These are phyloP conservation scores for Atalantia buxifolia DNA, from an alignment of 345 rosid species.

Conservation along the genomic window DNA sequence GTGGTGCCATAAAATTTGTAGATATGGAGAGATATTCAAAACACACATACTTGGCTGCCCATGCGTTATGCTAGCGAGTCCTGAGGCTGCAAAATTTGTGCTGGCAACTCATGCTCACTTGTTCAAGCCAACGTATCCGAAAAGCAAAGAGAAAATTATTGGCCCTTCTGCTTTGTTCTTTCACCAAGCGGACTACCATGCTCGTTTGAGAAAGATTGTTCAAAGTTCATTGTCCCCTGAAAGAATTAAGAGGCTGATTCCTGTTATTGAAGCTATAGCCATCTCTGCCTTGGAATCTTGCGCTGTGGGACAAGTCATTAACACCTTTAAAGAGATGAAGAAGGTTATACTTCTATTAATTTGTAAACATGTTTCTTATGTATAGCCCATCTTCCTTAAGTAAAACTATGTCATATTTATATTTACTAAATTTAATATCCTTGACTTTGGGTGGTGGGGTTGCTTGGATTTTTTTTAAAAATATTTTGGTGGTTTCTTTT, in stretches of 20 bases:
- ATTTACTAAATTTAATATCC: neutral
- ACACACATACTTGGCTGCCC: conserved; percentile 73
- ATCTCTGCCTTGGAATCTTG: conserved; percentile 54
- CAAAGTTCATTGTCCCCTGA: conserved; percentile 56
- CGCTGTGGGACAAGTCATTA: conserved; percentile 29
- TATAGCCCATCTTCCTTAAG: neutral
- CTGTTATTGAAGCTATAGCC: conserved; percentile 52
- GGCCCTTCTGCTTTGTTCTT: conserved; percentile 82
- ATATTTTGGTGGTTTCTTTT: too few species aligned
- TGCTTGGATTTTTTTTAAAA: neutral
- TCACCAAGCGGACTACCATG: conserved; percentile 76
- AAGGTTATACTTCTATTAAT: conserved; percentile 39
- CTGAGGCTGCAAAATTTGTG: conserved; percentile 77
- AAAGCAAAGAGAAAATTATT: conserved; percentile 74
- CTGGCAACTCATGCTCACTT: conserved; percentile 67
- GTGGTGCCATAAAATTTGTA: conserved; percentile 10
- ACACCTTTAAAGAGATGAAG: conserved; percentile 75
- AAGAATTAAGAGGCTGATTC: conserved; percentile 49
- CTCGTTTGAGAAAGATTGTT: conserved; percentile 63
- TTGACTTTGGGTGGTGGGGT: neutral
- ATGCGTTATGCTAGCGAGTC: conserved; percentile 82
- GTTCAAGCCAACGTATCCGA: conserved; percentile 92
- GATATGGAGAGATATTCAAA: conserved; percentile 87
- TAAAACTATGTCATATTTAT: neutral
- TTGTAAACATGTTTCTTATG: neutral